Percentiles rank a stretch among this genome's conserved stretches.
Evolutionary conservation across 2,329 filamentous ascomycete species (phyloP).

Genomic region (Albophoma yamanashiensis): DNA sequence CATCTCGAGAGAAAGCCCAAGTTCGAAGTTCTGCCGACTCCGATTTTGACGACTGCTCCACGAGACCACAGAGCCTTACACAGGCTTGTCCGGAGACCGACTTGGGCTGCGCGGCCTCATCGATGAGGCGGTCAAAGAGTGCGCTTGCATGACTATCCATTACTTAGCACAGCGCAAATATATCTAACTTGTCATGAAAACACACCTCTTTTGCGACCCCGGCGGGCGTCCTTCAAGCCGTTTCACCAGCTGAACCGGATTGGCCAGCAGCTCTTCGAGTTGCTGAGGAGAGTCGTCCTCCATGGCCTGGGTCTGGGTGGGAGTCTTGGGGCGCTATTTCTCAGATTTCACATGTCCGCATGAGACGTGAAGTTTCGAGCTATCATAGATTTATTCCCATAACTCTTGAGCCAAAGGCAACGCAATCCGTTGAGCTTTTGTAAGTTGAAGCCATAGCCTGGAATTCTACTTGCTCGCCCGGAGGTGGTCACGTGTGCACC

Average conservation of each 20-base stretch:
- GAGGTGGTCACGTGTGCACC: slow-evolving; percentile 15
- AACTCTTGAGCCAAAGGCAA: not conserved
- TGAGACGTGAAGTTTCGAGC: not conserved
- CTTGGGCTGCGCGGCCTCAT: slow-evolving; percentile 40
- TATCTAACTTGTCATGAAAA: not conserved
- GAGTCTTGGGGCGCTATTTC: not conserved
- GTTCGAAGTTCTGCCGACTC: slow-evolving; percentile 25
- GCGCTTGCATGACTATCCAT: slow-evolving; percentile 19
- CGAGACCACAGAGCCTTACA: slow-evolving; percentile 49
- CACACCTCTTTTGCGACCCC: slow-evolving; percentile 25
- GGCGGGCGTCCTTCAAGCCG: slow-evolving; percentile 31
- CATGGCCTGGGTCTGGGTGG: slow-evolving; percentile 7
- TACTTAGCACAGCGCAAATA: not conserved
- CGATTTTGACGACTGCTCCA: slow-evolving; percentile 48
- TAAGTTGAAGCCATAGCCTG: slow-evolving; percentile 1
- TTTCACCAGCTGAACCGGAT: slow-evolving; percentile 24
- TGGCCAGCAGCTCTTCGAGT: slow-evolving; percentile 21
- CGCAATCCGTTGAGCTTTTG: not conserved
- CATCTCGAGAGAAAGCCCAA: slow-evolving; percentile 41
- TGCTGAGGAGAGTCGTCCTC: slow-evolving; percentile 11
- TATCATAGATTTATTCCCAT: not conserved
- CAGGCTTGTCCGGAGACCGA: slow-evolving; percentile 45
- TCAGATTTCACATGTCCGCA: not conserved
- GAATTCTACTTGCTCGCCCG: not conserved
- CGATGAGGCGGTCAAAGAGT: slow-evolving; percentile 37